These are phyloP conservation scores for Sporothrix protearum DNA, from an alignment of 2,329 filamentous ascomycete species.

Conservation along the genomic window DNA sequence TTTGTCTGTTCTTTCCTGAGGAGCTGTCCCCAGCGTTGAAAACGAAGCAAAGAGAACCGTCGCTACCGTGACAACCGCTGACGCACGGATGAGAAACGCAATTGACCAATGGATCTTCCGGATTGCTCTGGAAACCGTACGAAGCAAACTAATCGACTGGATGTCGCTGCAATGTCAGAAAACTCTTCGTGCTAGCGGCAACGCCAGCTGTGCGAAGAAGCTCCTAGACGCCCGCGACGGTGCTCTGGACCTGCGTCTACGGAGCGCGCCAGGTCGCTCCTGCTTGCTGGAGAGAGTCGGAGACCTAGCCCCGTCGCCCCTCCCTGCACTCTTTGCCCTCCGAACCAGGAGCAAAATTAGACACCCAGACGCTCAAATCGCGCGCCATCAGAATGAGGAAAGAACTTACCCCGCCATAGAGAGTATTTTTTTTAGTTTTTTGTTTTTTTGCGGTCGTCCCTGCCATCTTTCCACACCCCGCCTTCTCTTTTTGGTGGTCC, in stretches of 20 bases:
- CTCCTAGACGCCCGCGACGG: not conserved
- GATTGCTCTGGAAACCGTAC: conserved; percentile 20
- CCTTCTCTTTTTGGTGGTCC: not conserved
- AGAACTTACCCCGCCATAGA: conserved; percentile 23
- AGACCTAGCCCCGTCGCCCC: not conserved
- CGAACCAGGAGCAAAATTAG: conserved; percentile 12
- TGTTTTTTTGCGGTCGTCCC: not conserved
- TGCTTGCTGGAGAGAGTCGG: not conserved
- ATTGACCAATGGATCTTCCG: conserved; percentile 1
- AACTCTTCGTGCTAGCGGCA: conserved; percentile 17
- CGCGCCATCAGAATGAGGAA: conserved; percentile 19
- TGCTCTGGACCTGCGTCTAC: conserved; percentile 6
- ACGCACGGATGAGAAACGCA: not conserved
- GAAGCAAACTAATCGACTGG: conserved; percentile 2
- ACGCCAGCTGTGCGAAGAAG: not conserved
- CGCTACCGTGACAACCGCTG: not conserved
- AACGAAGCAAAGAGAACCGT: not conserved
- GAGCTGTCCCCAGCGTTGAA: not conserved
- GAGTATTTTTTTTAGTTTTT: conserved; percentile 6
- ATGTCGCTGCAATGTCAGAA: not conserved
- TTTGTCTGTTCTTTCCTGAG: not conserved
- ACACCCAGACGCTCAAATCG: no score
- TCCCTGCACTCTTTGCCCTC: conserved; percentile 12
- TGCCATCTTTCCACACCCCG: conserved; percentile 12
- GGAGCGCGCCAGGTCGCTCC: not conserved